A percentile compares a stretch with the other conserved stretches of the same genome.
Conservation (phyloP, 192 early-diverging fungal species). For the Podila horticola region DNA sequence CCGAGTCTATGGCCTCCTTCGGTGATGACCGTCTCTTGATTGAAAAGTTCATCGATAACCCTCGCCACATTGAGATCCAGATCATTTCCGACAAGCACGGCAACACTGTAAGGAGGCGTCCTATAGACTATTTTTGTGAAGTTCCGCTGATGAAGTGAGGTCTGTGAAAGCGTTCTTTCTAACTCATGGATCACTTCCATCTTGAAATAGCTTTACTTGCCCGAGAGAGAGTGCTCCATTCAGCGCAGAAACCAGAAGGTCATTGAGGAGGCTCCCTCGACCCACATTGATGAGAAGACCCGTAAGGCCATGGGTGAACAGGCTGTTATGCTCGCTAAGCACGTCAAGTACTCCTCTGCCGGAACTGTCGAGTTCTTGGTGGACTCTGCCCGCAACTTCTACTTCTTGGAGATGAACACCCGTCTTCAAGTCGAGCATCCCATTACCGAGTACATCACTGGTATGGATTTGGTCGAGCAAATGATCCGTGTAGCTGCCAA, state of each 20-base stretch:
- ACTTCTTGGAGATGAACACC: constrained; percentile 87
- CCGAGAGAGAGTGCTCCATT: constrained; percentile 91
- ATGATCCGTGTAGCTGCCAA: constrained; percentile 94
- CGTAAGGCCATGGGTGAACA: constrained; percentile 82
- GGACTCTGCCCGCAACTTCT: constrained; percentile 78
- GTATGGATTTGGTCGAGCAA: constrained; percentile 92
- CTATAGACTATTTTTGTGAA: not conserved
- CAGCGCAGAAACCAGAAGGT: constrained; percentile 87
- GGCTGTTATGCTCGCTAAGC: constrained; percentile 76
- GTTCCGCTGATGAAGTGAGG: not conserved
- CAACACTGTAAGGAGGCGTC: constrained; percentile 53
- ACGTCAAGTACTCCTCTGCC: constrained; percentile 79
- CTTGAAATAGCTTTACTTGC: constrained; percentile 71
- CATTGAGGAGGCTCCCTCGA: constrained; percentile 87
- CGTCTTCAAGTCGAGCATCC: constrained; percentile 86
- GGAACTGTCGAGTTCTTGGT: constrained; percentile 84
- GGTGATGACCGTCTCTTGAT: constrained; percentile 91
- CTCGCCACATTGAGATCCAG: constrained; percentile 83
- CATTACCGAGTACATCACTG: constrained; percentile 83
- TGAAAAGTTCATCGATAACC: constrained; percentile 92
- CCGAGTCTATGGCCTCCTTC: constrained; percentile 86
- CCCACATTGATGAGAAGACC: constrained; percentile 69
- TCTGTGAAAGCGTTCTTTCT: not conserved
- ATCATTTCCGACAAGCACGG: constrained; percentile 76
- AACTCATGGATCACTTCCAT: not conserved